phyloP scores from a whole-genome alignment of 2,329 filamentous ascomycete species.

The Colletotrichum chlorophyti region DNA sequence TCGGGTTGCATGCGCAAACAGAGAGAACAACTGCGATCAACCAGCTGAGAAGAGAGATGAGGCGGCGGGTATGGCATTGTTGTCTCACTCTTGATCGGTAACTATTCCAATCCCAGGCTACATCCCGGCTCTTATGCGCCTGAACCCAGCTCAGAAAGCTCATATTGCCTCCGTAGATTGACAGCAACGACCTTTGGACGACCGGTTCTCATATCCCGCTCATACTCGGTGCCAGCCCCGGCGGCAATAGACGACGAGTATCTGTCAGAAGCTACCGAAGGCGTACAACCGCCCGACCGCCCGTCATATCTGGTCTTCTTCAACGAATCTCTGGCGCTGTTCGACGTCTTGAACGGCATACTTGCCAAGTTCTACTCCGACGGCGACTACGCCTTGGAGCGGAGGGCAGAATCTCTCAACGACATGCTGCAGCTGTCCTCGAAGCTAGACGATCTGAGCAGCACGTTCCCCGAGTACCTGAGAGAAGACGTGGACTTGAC shows the following conservation, averaged over 20 bases:
- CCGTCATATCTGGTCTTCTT: constrained; percentile 34
- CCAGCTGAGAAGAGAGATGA: constrained; percentile 38
- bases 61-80: constrained; percentile 37
- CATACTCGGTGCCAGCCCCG: constrained; percentile 29
- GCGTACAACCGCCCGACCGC: constrained; percentile 29
- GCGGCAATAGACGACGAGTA: constrained; percentile 39
- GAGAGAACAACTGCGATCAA: not conserved
- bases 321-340: constrained; percentile 29
- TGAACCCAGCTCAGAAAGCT: no score
- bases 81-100: constrained; percentile 38
- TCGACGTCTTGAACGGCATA: constrained; percentile 21
- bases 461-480: not conserved
- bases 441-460: not conserved
- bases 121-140: no score
- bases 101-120: not conserved
- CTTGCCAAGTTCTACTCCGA: constrained; percentile 5
- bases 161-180: constrained; percentile 31
- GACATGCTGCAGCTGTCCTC: not conserved
- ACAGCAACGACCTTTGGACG: constrained; percentile 37
- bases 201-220: constrained; percentile 31
- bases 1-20: constrained; percentile 35
- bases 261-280: constrained; percentile 31
- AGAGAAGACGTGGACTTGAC: not conserved
- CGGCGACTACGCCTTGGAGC: not conserved
- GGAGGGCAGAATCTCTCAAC: not conserved